Evolutionary conservation across 768 basidiomycete species (phyloP), one percentile per base, ranked within the genome.

Genomic region (Russula foetens): DNA sequence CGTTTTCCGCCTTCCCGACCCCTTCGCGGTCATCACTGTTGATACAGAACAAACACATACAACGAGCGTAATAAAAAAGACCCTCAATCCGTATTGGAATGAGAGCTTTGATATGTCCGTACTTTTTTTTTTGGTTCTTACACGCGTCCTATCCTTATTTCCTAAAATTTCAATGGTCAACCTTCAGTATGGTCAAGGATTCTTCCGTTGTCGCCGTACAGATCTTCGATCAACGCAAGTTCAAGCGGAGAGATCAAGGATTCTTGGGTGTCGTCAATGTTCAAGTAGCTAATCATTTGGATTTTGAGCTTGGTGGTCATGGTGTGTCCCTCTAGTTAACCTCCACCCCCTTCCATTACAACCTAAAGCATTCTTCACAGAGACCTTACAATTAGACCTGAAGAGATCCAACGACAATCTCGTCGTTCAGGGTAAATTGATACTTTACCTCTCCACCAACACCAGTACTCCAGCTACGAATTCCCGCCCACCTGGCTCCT

Each of bases 391-490:
- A 0, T 73, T 95, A 66, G 97, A 98, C 70, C 77, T 99, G 68
- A 97, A 98, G 78, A 96, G 96, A 75, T 98, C 95, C n/a, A 97
- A 96, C 68, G 97, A 99, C 74, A 95, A 97, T 71, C 84, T 97
- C 28, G 90, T 94, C 50, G 97, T 99, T 4, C 94, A 98, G 69
- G 97, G 97, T 49, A 98, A 98, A 75, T 83, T 99, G 66, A 95
- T 98, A 72, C 84, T 98, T 66, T 94, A 96, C 74, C 81, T 99
- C 39, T 95, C 93, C 19, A 98, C 97, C 51, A 95, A 98, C 70
- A 79, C 91, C 70, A 81, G 75, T 59, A 84, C 86, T 66, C 91
- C 93, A 38, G 92, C 95, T 67, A 78, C 82, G 66, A 94, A 92
- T 71, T 85, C 90, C 3, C 89, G 89, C 9, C 84, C 90, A 2